phyloP scores from a whole-genome alignment of 768 basidiomycete species.

The Lactarius sanguifluus region DNA sequence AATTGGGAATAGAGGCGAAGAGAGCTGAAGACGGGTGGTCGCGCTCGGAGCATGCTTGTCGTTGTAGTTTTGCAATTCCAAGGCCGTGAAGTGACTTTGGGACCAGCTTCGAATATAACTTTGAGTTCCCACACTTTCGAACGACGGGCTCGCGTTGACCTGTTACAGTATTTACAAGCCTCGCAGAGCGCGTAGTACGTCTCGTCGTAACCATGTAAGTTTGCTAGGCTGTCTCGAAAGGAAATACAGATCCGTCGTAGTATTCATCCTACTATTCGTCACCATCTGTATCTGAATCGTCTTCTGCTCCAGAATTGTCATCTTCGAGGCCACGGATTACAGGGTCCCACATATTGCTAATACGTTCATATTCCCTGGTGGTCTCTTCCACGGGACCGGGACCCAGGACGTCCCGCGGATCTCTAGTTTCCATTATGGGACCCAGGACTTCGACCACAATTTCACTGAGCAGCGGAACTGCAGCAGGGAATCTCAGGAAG shows the following conservation, averaged over 20 bases:
- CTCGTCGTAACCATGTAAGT: no score
- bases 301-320: neutral
- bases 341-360: neutral
- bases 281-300: neutral
- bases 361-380: no score
- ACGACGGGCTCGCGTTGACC: no score
- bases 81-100: no score
- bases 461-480: neutral
- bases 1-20: conserved; percentile 54
- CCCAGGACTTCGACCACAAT: neutral
- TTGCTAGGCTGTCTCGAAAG: no score
- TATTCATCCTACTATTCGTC: no score
- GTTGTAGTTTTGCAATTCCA: neutral
- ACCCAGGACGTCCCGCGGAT: no score
- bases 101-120: neutral
- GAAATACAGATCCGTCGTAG: no score
- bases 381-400: neutral
- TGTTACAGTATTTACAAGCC: no score
- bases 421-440: no score
- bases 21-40: conserved; percentile 15
- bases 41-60: conserved; percentile 16
- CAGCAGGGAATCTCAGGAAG: no score
- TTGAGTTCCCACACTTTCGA: neutral
- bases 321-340: neutral
- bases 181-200: no score